Evolutionary conservation across 208 protist genomes (phyloP).

Genomic region (Acanthamoeba divionensis): DNA sequence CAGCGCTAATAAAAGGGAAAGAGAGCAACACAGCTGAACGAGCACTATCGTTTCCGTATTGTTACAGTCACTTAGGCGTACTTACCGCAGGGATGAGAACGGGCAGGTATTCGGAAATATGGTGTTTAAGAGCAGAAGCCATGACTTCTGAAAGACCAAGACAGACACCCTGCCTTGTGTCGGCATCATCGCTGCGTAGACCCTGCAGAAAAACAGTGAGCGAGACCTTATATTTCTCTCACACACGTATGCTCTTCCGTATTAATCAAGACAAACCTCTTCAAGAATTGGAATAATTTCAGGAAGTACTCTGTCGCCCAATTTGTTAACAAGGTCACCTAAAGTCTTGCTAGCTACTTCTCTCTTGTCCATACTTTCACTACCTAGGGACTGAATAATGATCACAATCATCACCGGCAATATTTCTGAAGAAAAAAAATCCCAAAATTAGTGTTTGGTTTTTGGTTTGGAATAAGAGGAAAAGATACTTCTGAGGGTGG

Average conservation of each 20-base stretch:
- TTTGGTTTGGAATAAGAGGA: slow-evolving; percentile 34
- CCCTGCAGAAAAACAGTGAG: neutral
- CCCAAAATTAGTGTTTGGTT: neutral
- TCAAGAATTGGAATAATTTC: slow-evolving; percentile 83
- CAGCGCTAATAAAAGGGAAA: too few relatives aligned
- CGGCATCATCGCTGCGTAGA: slow-evolving; percentile 8
- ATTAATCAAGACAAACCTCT: slow-evolving; percentile 16
- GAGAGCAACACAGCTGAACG: neutral
- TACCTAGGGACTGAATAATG: slow-evolving; percentile 47
- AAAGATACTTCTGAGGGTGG: slow-evolving; percentile 64
- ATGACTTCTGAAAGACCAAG: slow-evolving; percentile 83
- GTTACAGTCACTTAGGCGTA: neutral
- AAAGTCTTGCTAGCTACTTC: slow-evolving; percentile 70
- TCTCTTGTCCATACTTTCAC: slow-evolving; percentile 47
- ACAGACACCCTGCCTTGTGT: slow-evolving; percentile 78
- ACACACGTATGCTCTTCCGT: neutral
- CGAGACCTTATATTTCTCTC: slow-evolving; percentile 11
- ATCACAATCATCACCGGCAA: slow-evolving; percentile 40
- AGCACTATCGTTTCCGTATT: neutral
- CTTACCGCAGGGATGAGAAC: slow-evolving; percentile 68
- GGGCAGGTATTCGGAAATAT: slow-evolving; percentile 54
- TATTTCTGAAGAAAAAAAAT: neutral
- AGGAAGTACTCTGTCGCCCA: slow-evolving; percentile 81
- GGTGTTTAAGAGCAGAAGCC: slow-evolving; percentile 52
- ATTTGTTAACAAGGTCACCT: slow-evolving; percentile 78